These are phyloP conservation scores for Zygosaccharomyces lentus DNA, from an alignment of 805 yeast genomes.

Conservation along the genomic window DNA sequence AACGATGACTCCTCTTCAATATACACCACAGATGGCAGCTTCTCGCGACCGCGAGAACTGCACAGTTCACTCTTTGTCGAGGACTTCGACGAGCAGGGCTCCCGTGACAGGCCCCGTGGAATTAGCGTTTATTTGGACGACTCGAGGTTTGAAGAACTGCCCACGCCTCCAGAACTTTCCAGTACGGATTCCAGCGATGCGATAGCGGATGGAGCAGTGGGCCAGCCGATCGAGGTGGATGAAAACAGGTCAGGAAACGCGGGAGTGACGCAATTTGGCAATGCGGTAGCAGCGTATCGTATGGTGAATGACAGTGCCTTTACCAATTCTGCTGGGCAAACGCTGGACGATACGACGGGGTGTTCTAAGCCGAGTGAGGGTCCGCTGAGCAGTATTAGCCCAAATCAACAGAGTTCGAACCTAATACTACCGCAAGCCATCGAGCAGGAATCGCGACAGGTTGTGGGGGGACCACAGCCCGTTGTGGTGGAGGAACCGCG, in stretches of 20 bases:
- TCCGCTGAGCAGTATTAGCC: not conserved
- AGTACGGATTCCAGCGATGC: not conserved
- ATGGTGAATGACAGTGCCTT: not conserved
- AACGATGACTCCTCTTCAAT: conserved; percentile 2
- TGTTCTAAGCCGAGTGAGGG: not conserved
- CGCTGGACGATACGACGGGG: not conserved
- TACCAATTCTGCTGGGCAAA: not conserved
- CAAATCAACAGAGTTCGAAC: not conserved
- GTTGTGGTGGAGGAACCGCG: no score
- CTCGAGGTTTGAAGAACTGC: not conserved
- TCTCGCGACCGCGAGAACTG: conserved; percentile 2
- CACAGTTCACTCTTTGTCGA: conserved; percentile 3
- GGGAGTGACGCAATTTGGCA: not conserved
- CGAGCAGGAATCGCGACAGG: not conserved
- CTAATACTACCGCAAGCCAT: not conserved
- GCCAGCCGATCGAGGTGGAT: not conserved
- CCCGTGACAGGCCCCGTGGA: not conserved
- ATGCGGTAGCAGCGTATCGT: not conserved
- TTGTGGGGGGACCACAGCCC: no score
- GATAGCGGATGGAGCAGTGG: not conserved
- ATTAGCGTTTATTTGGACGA: conserved; percentile 4
- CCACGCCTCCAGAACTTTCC: conserved; percentile 1
- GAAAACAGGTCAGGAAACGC: not conserved
- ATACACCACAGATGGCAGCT: not conserved
- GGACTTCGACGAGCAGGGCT: not conserved